A percentile compares a stretch with the other conserved stretches of the same genome.
Conservation (phyloP, 345 rosid species). For the Crucihimalaya himalaica region DNA sequence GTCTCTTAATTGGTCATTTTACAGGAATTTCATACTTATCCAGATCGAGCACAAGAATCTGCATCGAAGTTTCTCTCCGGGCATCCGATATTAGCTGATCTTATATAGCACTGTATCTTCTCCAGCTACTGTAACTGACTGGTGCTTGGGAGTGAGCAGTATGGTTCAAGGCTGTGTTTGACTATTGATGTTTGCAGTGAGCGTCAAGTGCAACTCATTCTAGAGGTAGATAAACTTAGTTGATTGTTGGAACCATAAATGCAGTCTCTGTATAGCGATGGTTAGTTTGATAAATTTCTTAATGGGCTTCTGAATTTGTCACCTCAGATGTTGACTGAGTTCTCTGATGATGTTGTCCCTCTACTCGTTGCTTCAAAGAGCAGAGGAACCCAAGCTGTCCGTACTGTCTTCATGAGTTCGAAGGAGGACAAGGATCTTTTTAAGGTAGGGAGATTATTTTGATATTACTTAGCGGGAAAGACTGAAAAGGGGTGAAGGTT, state of each 20-base stretch:
- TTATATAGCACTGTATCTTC: conserved; percentile 40
- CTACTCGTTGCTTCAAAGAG: conserved; percentile 67
- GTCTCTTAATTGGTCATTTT: neutral
- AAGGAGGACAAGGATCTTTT: conserved; percentile 71
- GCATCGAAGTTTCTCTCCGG: conserved; percentile 56
- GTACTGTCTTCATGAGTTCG: conserved; percentile 71
- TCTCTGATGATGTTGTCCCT: conserved; percentile 71
- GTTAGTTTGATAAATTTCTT: neutral
- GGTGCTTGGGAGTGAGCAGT: conserved; percentile 55
- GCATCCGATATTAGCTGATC: conserved; percentile 50
- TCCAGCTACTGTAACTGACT: conserved; percentile 63
- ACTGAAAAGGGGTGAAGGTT: neutral
- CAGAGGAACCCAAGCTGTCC: conserved; percentile 69
- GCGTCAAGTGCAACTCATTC: conserved; percentile 70
- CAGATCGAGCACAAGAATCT: conserved; percentile 78
- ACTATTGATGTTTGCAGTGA: conserved; percentile 84
- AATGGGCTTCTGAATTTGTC: conserved; percentile 7
- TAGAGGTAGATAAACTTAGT: conserved; percentile 53
- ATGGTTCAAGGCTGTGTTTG: conserved; percentile 71
- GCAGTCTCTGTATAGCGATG: neutral
- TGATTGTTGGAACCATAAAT: neutral
- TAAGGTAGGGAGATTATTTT: conserved; percentile 49
- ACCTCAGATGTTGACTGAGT: conserved; percentile 64
- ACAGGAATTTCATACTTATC: conserved; percentile 88
- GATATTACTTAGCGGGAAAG: neutral